These are phyloP conservation scores for Penicillium cosmopolitanum DNA, from an alignment of 495 filamentous ascomycete species.

Conservation along the genomic window DNA sequence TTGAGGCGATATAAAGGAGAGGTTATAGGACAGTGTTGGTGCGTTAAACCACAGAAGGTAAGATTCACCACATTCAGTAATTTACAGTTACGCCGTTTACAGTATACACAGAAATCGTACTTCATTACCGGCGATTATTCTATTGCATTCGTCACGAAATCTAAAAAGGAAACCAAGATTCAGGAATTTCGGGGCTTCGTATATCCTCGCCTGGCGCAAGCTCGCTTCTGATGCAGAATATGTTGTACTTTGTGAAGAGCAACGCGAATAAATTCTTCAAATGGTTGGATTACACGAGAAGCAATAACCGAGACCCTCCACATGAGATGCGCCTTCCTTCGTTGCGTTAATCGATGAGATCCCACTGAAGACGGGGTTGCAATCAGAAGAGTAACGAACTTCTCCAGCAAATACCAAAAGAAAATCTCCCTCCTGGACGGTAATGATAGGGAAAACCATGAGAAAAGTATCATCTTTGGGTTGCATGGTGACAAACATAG, in stretches of 20 bases:
- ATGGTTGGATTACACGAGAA: constrained; percentile 6
- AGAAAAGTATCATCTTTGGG: constrained; percentile 4
- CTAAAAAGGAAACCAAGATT: background rate
- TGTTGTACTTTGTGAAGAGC: constrained; percentile 10
- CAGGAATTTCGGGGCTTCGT: background rate
- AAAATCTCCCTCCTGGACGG: constrained; percentile 8
- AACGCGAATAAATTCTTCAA: constrained; percentile 10
- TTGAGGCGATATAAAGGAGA: too few relatives aligned
- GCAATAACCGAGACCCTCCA: constrained; percentile 7
- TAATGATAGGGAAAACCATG: constrained; percentile 3
- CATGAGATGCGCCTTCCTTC: constrained; percentile 1
- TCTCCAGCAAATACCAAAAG: constrained; percentile 6
- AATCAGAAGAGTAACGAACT: constrained; percentile 1
- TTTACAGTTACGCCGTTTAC: too few relatives aligned
- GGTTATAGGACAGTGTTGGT: too few relatives aligned
- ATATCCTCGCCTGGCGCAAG: constrained; percentile 7
- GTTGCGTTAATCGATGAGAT: constrained; percentile 3
- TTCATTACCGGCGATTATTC: too few relatives aligned
- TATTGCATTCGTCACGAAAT: too few relatives aligned
- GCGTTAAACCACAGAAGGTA: too few relatives aligned
- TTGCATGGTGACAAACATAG: constrained; percentile 8
- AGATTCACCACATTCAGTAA: too few relatives aligned
- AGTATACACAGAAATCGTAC: too few relatives aligned
- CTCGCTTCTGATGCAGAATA: constrained; percentile 6
- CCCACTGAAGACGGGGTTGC: background rate